Conservation (phyloP, 148 eudicot genomes). For the Chenopodium quinoa region DNA sequence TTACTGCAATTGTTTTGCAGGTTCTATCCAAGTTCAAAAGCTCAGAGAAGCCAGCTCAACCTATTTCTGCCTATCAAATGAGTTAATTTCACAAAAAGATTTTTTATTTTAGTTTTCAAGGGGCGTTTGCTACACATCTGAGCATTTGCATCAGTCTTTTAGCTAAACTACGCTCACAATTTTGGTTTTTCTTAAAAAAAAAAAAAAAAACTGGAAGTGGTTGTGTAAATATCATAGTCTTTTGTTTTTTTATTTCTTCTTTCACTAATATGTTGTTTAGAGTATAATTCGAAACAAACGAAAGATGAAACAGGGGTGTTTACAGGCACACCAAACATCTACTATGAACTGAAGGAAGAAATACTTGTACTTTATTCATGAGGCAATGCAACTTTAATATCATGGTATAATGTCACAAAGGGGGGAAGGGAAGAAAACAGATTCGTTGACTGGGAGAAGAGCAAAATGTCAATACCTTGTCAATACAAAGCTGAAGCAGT, state of each 20-base stretch:
- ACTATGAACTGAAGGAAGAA: neutral
- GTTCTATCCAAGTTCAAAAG: conserved; percentile 51
- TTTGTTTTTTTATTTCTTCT: conserved; percentile 2
- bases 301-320: neutral
- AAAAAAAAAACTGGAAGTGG: neutral
- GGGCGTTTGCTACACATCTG: neutral
- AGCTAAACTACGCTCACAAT: conserved; percentile 21
- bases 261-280: neutral
- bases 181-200: neutral
- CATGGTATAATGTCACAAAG: neutral
- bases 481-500: conserved; percentile 22
- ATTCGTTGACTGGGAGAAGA: conserved; percentile 7
- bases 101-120: neutral
- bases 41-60: conserved; percentile 31
- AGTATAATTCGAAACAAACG: neutral
- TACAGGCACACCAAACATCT: neutral
- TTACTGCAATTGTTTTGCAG: conserved; percentile 57
- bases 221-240: conserved; percentile 28
- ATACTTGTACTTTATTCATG: neutral
- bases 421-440: neutral
- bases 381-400: neutral
- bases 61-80: conserved; percentile 54
- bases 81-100: conserved; percentile 23
- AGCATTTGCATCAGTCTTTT: neutral
- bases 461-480: conserved; percentile 21